Evolutionary conservation across 352 stramenopile species (phyloP), one percentile per base, ranked within the genome.

Genomic region (Phytopythium vexans): DNA sequence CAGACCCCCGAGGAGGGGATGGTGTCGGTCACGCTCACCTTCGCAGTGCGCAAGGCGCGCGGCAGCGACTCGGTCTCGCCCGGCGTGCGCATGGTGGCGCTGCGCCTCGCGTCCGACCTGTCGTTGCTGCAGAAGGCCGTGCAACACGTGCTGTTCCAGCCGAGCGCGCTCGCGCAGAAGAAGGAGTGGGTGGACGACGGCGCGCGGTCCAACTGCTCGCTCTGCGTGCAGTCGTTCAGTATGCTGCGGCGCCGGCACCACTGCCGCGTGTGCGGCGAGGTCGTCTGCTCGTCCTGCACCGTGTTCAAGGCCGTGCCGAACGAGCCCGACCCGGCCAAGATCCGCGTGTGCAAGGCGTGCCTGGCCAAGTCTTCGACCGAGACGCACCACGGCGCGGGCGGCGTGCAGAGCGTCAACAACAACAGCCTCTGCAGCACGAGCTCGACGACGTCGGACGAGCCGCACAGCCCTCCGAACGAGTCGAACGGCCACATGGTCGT

Each of bases 201-300:
- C 8, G 70, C 89, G 34, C 79, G 86, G 32, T 77, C 77, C 35
- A 89, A 89, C 53, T 95, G 86, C 66, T 90, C 77, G 40, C 64
- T 92, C 2, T 95, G 86, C 38, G 68, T 86, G 11, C 86, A 91
- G 49, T 71, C 75, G 0, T 95, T 95, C 31, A 62, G 73, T 31
- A 81, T 94, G 73, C 60, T 95, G n/a, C 86, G 84, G 55, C 74
- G 86, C 34, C 82, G 82, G 27, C 86, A 96, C 54, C 86, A 96
- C 60, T 96, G 86, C 47, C 81, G 86, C 37, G 79, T 92, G 9
- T 96, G 86, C 44, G 86, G 86, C 4, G 84, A 92, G 56, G 84
- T 96, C n/a, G 84, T 96, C 14, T 96, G 86, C 49, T 77, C 76
- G 0, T 68, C 69, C 7, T 93, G 83, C 53, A 90, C 83, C 0